phyloP scores from a whole-genome alignment of 1,139 yeast species.

The Hyphopichia buzzinii region DNA sequence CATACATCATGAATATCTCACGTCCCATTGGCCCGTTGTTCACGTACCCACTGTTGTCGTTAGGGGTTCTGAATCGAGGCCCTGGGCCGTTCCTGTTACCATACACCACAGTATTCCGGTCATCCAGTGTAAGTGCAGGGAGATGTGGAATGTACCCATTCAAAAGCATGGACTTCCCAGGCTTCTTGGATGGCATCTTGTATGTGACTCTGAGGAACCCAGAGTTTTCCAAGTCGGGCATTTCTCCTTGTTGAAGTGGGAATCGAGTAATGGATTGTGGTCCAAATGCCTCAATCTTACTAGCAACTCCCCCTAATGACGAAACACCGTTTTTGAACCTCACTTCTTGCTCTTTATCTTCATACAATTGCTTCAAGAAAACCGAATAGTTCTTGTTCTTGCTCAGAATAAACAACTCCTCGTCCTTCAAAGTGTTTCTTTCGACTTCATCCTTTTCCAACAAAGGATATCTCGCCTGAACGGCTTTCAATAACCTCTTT shows the following conservation, averaged over 20 bases:
- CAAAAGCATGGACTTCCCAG: constrained; percentile 78
- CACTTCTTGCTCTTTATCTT: constrained; percentile 29
- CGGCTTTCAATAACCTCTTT: constrained; percentile 62
- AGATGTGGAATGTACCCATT: constrained; percentile 72
- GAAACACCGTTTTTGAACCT: constrained; percentile 47
- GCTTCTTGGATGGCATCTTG: constrained; percentile 49
- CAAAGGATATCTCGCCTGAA: constrained; percentile 59
- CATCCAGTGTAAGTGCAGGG: constrained; percentile 64
- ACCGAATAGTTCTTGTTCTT: constrained; percentile 47
- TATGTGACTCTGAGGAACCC: constrained; percentile 59
- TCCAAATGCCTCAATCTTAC: constrained; percentile 41
- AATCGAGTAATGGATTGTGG: constrained; percentile 48
- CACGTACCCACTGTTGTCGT: constrained; percentile 37
- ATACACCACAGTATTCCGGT: constrained; percentile 60
- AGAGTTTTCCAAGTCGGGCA: constrained; percentile 56
- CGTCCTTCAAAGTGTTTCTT: constrained; percentile 67
- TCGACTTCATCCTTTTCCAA: constrained; percentile 67
- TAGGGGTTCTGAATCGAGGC: constrained; percentile 30
- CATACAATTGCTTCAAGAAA: constrained; percentile 34
- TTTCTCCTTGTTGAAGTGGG: constrained; percentile 60
- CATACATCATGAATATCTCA: constrained; percentile 30
- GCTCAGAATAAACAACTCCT: constrained; percentile 59
- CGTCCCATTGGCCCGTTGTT: constrained; percentile 44
- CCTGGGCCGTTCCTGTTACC: constrained; percentile 27
- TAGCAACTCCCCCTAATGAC: constrained; percentile 69